Percentiles rank a stretch among this genome's conserved stretches.
Conservation (phyloP, 169 alveolate species). For the Plasmodium relictum region DNA sequence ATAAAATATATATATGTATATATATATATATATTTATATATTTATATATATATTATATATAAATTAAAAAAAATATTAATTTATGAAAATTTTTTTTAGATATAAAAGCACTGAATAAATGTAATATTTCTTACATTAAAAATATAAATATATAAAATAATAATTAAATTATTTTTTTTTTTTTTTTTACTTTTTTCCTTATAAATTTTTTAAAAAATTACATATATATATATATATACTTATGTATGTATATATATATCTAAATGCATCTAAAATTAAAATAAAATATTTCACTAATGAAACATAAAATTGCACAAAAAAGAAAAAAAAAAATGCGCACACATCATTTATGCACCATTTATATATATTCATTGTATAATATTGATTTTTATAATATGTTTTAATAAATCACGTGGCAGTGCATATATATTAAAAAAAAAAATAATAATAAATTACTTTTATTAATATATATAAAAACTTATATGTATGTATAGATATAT, state of each 20-base stretch:
- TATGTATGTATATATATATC: constrained; percentile 14
- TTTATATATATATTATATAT: constrained; percentile 7
- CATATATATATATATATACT: constrained; percentile 19
- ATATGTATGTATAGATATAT: constrained; percentile 7
- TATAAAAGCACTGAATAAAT: neutral
- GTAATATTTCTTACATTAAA: constrained; percentile 26
- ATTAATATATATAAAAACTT: neutral
- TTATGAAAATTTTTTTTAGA: constrained; percentile 1
- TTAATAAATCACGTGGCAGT: neutral
- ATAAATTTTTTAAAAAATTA: no score
- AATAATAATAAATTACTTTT: no score
- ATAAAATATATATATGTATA: constrained; percentile 1
- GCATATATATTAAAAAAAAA: neutral
- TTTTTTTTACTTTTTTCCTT: no score
- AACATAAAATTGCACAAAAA: constrained; percentile 17
- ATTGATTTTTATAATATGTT: neutral
- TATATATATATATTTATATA: constrained; percentile 18
- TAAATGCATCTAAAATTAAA: constrained; percentile 20
- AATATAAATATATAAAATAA: constrained; percentile 13
- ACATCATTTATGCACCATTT: constrained; percentile 18
- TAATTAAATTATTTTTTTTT: constrained; percentile 20
- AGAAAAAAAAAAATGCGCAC: constrained; percentile 34
- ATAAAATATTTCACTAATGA: constrained; percentile 13
- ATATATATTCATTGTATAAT: neutral
- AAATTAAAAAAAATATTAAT: constrained; percentile 25